These are phyloP conservation scores for Salix viminalis DNA, from an alignment of 345 rosid genomes.

Conservation along the genomic window DNA sequence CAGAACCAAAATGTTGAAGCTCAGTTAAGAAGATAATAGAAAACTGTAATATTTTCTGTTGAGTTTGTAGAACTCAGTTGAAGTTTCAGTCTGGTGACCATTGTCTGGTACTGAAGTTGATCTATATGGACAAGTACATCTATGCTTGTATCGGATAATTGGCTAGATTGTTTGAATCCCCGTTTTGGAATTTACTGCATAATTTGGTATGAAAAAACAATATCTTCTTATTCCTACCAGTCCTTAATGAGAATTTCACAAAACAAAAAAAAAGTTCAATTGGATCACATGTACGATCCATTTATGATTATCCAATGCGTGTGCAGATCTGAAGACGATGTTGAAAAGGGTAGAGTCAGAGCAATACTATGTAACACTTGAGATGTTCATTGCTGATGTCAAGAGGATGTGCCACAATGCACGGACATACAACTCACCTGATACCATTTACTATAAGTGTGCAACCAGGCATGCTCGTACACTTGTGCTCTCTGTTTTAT, in stretches of 20 bases:
- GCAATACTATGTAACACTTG: constrained; percentile 86
- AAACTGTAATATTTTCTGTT: neutral
- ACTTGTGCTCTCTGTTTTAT: neutral
- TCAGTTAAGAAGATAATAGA: neutral
- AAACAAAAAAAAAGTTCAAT: neutral
- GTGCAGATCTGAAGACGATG: constrained; percentile 87
- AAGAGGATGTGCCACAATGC: constrained; percentile 94
- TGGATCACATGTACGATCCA: neutral
- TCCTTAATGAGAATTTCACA: neutral
- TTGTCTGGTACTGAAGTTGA: neutral
- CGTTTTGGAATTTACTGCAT: neutral
- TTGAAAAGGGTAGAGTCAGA: constrained; percentile 89
- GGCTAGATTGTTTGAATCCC: neutral
- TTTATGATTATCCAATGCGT: neutral
- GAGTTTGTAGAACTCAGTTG: neutral
- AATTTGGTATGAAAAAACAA: neutral
- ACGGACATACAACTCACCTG: constrained; percentile 83
- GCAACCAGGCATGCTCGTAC: constrained; percentile 54
- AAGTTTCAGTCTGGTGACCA: neutral
- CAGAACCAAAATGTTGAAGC: neutral
- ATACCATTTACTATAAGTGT: constrained; percentile 88
- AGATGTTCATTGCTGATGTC: constrained; percentile 93
- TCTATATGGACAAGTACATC: neutral
- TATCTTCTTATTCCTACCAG: neutral
- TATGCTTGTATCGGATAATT: neutral